phyloP scores from a whole-genome alignment of 140 eudicot species.

The Bidens hawaiensis region DNA sequence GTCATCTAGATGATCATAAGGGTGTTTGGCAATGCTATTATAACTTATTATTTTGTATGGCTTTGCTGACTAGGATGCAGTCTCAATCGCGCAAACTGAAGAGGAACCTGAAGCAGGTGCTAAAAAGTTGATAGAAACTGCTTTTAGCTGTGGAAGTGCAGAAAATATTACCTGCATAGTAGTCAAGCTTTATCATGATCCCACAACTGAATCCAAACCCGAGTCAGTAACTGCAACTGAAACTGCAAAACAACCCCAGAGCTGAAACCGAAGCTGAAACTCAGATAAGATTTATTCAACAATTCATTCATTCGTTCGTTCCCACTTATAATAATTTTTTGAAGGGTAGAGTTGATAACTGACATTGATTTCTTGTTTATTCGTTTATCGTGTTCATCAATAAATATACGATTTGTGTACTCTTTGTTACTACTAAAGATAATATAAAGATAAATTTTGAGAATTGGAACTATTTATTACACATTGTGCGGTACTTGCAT shows the following conservation, averaged over 20 bases:
- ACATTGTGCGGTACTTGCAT: background rate
- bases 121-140: background rate
- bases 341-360: background rate
- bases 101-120: background rate
- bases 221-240: background rate
- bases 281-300: background rate
- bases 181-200: constrained; percentile 1
- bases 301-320: background rate
- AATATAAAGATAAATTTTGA: no score
- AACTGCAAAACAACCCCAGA: background rate
- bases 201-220: background rate
- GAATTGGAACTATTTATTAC: no score
- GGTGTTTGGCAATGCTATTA: background rate
- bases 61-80: background rate
- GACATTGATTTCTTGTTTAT: background rate
- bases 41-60: no score
- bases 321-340: background rate
- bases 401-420: background rate
- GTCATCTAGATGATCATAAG: background rate
- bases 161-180: constrained; percentile 1
- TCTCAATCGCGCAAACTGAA: background rate
- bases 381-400: background rate
- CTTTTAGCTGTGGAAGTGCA: constrained; percentile 4
- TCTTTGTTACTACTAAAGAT: no score
- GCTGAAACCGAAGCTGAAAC: background rate